A percentile compares a stretch with the other conserved stretches of the same genome.
Evolutionary conservation across 805 yeast genomes (phyloP).

Genomic region (Saccharomycopsis sp.): DNA sequence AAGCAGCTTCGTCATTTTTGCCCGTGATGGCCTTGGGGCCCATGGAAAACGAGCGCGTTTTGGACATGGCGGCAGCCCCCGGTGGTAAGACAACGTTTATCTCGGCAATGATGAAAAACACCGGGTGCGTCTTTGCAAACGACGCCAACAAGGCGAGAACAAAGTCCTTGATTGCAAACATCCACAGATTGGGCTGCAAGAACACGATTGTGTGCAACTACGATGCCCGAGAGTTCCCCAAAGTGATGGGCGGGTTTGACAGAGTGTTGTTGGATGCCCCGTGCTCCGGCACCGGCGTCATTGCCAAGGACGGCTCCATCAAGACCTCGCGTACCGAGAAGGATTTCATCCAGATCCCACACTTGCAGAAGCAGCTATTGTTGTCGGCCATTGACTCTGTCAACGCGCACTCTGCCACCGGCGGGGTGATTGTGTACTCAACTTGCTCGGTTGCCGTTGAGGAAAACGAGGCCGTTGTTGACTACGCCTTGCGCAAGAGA

Average conservation of each 20-base stretch:
- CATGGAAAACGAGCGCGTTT: conserved; percentile 89
- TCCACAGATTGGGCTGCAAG: conserved; percentile 93
- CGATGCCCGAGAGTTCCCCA: conserved; percentile 97
- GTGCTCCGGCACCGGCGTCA: conserved; percentile 99
- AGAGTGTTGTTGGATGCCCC: conserved; percentile 95
- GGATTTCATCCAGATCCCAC: conserved; percentile 95
- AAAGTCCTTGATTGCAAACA: conserved; percentile 91
- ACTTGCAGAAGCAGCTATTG: conserved; percentile 86
- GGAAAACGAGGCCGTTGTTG: conserved; percentile 98
- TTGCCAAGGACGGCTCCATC: conserved; percentile 92
- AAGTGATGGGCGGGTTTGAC: conserved; percentile 97
- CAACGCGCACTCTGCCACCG: conserved; percentile 83
- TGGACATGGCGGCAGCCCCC: conserved; percentile 90
- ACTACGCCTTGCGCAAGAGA: conserved; percentile 90
- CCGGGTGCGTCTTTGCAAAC: conserved; percentile 95
- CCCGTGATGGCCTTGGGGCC: conserved; percentile 98
- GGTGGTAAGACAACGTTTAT: conserved; percentile 56
- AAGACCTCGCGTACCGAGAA: conserved; percentile 90
- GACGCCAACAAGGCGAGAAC: conserved; percentile 96
- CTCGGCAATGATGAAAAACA: conserved; percentile 87
- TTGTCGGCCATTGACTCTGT: conserved; percentile 96
- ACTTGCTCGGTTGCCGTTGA: conserved; percentile 98
- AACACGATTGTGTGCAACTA: conserved; percentile 95
- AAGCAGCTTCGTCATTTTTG: conserved; percentile 95
- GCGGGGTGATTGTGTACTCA: conserved; percentile 92